Evolutionary conservation across 2,329 filamentous ascomycete genomes (phyloP).

Genomic region (Ophiosphaerella korrae): DNA sequence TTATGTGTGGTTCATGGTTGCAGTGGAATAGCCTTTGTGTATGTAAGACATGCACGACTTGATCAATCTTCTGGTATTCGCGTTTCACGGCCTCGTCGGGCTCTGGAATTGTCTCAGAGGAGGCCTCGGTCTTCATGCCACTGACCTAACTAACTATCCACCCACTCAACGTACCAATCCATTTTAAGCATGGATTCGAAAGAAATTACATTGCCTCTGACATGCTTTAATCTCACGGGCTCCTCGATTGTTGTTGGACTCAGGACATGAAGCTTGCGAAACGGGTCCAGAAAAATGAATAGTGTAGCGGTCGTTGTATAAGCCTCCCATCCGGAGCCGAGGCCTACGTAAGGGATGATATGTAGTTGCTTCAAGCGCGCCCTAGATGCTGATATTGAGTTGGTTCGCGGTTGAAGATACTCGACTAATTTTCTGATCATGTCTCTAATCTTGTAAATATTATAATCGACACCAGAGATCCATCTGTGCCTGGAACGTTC

Average conservation of each 20-base stretch:
- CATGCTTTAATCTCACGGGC: no score
- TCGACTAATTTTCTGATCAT: constrained; percentile 2
- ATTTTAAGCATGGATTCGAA: no score
- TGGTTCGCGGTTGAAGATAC: background rate
- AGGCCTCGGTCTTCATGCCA: no score
- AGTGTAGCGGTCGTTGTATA: background rate
- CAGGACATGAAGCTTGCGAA: background rate
- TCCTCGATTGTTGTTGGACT: no score
- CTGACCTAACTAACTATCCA: no score
- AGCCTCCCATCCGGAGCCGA: no score
- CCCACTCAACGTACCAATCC: no score
- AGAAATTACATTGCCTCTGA: no score
- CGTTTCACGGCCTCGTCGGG: no score
- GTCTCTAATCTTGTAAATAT: constrained; percentile 8
- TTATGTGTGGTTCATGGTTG: no score
- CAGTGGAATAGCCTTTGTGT: background rate
- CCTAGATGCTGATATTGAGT: background rate
- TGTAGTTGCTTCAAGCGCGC: background rate
- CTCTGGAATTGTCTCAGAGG: no score
- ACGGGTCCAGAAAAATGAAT: background rate
- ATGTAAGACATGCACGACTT: constrained; percentile 3
- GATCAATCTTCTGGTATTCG: background rate
- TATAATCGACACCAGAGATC: constrained; percentile 7
- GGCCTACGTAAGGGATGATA: background rate
- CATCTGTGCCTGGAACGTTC: background rate